A percentile compares a stretch with the other conserved stretches of the same genome.
These are phyloP conservation scores for Starmerella khaoyaiensis DNA, from an alignment of 805 yeast genomes.

Conservation along the genomic window DNA sequence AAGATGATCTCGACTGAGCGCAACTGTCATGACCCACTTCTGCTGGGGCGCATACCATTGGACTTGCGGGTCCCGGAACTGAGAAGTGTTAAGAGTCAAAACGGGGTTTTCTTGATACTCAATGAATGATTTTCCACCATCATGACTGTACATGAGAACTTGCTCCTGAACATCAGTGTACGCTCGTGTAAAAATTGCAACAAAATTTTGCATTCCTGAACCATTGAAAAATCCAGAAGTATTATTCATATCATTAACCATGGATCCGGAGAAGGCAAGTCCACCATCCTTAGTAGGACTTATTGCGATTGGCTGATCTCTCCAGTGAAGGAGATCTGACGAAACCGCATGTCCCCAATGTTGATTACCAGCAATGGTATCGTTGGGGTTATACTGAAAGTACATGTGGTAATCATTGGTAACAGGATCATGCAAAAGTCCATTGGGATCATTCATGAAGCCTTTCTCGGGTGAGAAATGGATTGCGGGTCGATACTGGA, in stretches of 20 bases:
- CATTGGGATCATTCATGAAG: constrained; percentile 38
- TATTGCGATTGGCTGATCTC: constrained; percentile 27
- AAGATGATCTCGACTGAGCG: constrained; percentile 15
- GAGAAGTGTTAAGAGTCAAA: constrained; percentile 20
- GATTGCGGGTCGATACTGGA: constrained; percentile 16
- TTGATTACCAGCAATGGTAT: constrained; percentile 28
- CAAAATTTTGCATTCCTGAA: constrained; percentile 26
- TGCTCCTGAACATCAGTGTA: constrained; percentile 26
- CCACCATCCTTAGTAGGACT: constrained; percentile 23
- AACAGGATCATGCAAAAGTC: constrained; percentile 29
- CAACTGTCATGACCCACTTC: constrained; percentile 18
- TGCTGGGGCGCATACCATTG: constrained; percentile 13
- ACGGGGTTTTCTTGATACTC: constrained; percentile 28
- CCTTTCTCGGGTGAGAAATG: constrained; percentile 30
- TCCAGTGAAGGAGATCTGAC: constrained; percentile 29
- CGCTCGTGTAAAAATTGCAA: constrained; percentile 30
- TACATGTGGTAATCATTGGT: constrained; percentile 28
- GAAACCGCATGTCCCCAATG: constrained; percentile 36
- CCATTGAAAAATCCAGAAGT: constrained; percentile 28
- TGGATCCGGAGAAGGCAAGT: constrained; percentile 31
- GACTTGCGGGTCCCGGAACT: constrained; percentile 20
- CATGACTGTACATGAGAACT: constrained; percentile 28
- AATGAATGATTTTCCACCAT: constrained; percentile 30
- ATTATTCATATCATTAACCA: constrained; percentile 31
- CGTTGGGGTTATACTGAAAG: constrained; percentile 32